Conservation (phyloP, 352 stramenopile species). For the Pythium scleroteichum region DNA sequence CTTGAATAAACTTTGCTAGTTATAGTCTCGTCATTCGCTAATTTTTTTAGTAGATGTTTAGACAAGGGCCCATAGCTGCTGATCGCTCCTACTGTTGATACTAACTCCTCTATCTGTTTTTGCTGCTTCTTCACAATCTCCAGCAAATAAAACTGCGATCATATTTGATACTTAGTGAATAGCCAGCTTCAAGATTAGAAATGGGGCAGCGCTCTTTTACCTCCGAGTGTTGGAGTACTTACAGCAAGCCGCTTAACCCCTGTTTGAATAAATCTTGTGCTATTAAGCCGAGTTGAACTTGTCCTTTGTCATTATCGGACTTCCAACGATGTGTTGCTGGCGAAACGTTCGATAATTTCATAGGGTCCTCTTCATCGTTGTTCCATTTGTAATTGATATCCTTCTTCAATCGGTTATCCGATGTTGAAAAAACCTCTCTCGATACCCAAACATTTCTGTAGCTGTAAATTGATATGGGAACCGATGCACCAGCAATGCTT, state of each 20-base stretch:
- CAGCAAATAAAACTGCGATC: too few species aligned
- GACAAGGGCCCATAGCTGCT: neutral
- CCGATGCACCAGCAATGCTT: constrained; percentile 1
- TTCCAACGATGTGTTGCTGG: constrained; percentile 2
- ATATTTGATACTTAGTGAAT: too few species aligned
- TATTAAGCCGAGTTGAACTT: constrained; percentile 12
- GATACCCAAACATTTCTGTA: too few species aligned
- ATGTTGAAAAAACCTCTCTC: neutral
- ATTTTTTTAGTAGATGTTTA: constrained; percentile 1
- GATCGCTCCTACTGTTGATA: constrained; percentile 6
- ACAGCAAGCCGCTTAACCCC: too few species aligned
- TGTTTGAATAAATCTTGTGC: too few species aligned
- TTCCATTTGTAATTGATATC: constrained; percentile 1
- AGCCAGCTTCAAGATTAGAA: too few species aligned
- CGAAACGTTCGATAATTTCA: too few species aligned
- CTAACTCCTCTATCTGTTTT: neutral
- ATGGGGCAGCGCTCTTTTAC: too few species aligned
- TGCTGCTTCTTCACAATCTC: neutral
- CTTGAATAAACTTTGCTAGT: too few species aligned
- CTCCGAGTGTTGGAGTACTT: too few species aligned
- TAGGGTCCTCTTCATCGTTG: neutral
- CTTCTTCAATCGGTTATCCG: constrained; percentile 12
- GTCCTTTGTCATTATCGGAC: neutral
- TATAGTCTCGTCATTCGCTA: too few species aligned
- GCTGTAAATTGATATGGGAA: neutral